Conservation (phyloP, 2,329 filamentous ascomycete genomes). For the Akanthomyces uredinophilus region DNA sequence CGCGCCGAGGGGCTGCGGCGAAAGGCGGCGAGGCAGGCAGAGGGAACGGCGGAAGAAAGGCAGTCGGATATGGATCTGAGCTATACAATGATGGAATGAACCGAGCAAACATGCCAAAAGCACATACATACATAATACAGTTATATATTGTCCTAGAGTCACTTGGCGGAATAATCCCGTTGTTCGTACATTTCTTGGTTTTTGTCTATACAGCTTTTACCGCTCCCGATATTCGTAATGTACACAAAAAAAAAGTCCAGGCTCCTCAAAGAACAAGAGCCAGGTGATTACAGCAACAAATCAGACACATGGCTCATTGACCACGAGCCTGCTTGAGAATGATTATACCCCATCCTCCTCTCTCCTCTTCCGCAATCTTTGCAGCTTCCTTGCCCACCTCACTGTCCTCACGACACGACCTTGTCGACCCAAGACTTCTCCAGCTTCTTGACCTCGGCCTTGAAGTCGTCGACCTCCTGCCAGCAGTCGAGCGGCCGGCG, state of each 20-base stretch:
- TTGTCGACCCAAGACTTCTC: constrained; percentile 86
- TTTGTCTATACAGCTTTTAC: constrained; percentile 27
- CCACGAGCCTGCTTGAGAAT: neutral
- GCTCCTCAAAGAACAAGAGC: neutral
- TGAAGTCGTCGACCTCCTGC: constrained; percentile 87
- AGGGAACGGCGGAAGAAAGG: constrained; percentile 15
- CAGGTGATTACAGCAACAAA: neutral
- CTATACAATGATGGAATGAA: neutral
- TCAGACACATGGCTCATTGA: neutral
- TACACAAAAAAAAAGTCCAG: constrained; percentile 23
- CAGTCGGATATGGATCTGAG: constrained; percentile 15
- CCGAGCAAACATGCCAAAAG: neutral
- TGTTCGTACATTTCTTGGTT: constrained; percentile 21
- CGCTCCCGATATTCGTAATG: constrained; percentile 28
- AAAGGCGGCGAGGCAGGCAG: constrained; percentile 37
- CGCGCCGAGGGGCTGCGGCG: constrained; percentile 52
- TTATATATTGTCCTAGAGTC: neutral
- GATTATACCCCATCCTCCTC: constrained; percentile 14
- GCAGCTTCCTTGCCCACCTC: neutral
- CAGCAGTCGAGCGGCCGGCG: constrained; percentile 88
- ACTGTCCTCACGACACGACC: constrained; percentile 50
- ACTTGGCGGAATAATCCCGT: neutral
- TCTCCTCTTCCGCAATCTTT: constrained; percentile 10
- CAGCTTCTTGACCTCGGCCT: constrained; percentile 78
- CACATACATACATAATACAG: neutral